phyloP scores from a whole-genome alignment of 2,329 filamentous ascomycete genomes.

The Aspergillus sp. region DNA sequence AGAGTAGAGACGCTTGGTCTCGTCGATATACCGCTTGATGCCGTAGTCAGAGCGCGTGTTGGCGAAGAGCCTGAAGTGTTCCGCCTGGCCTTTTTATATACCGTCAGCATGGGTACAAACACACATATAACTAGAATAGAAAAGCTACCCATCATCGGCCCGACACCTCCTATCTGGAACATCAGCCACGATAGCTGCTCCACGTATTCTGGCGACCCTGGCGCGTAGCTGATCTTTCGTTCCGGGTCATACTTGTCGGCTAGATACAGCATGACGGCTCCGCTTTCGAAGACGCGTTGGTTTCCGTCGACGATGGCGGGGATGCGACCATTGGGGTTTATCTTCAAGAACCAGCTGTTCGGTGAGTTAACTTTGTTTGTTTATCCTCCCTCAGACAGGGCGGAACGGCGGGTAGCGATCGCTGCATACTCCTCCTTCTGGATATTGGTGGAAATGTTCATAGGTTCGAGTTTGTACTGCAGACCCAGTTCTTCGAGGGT shows the following conservation, averaged over 20 bases:
- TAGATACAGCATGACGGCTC: constrained; percentile 49
- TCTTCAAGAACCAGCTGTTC: constrained; percentile 44
- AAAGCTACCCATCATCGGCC: constrained; percentile 41
- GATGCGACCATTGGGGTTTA: constrained; percentile 52
- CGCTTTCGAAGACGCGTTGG: constrained; percentile 47
- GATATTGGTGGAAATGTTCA: constrained; percentile 45
- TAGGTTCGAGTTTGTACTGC: constrained; percentile 33
- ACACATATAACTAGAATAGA: background rate
- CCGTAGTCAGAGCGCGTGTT: constrained; percentile 45
- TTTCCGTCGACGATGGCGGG: constrained; percentile 45
- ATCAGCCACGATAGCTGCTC: constrained; percentile 48
- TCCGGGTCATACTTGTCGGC: constrained; percentile 45
- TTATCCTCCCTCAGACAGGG: too few relatives aligned
- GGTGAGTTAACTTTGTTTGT: constrained; percentile 7
- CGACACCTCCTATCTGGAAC: constrained; percentile 45
- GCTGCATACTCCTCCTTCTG: constrained; percentile 41
- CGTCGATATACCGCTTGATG: constrained; percentile 49
- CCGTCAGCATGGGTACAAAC: background rate
- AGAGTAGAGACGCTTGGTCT: constrained; percentile 49
- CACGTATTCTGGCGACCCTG: constrained; percentile 44
- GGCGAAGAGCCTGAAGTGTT: constrained; percentile 49
- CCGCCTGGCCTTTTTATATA: constrained; percentile 44
- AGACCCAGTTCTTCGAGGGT: constrained; percentile 39
- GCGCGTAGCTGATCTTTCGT: constrained; percentile 44
- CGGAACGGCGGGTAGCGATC: too few relatives aligned